phyloP scores from a whole-genome alignment of 768 basidiomycete species.

The Psilocybe sp. region DNA sequence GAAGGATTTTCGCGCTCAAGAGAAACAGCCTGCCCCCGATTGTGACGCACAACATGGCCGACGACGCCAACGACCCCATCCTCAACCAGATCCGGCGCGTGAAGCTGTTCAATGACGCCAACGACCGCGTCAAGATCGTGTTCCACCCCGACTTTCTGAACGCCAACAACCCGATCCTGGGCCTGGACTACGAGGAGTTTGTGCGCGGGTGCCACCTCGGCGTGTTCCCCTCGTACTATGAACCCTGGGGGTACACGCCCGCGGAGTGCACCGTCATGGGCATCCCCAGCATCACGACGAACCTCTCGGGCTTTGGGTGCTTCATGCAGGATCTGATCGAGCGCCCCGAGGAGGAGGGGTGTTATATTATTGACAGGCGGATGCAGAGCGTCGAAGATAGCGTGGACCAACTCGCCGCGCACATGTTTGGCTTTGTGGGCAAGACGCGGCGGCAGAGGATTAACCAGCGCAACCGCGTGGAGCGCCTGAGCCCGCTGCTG shows the following conservation, averaged over 20 bases:
- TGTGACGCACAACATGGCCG: constrained; percentile 98
- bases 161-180: constrained; percentile 95
- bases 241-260: constrained; percentile 96
- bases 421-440: constrained; percentile 71
- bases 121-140: constrained; percentile 93
- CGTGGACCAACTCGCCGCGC: constrained; percentile 75
- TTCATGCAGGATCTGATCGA: constrained; percentile 99
- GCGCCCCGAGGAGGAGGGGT: constrained; percentile 89
- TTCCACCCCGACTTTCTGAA: constrained; percentile 99
- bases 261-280: constrained; percentile 99
- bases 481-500: constrained; percentile 86
- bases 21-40: constrained; percentile 93
- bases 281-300: constrained; percentile 95
- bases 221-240: constrained; percentile 97
- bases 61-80: constrained; percentile 90
- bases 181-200: constrained; percentile 98
- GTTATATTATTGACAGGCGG: constrained; percentile 94
- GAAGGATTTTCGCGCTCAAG: constrained; percentile 94
- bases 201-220: constrained; percentile 97
- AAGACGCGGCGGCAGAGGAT: constrained; percentile 96
- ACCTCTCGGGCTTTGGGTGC: constrained; percentile 95
- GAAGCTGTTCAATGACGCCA: constrained; percentile 84
- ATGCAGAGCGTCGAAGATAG: constrained; percentile 89
- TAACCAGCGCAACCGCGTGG: constrained; percentile 98
- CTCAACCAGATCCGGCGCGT: constrained; percentile 93